Evolutionary conservation across 75 land plant species (phyloP).

Genomic region (Isoetes taiwanensis): DNA sequence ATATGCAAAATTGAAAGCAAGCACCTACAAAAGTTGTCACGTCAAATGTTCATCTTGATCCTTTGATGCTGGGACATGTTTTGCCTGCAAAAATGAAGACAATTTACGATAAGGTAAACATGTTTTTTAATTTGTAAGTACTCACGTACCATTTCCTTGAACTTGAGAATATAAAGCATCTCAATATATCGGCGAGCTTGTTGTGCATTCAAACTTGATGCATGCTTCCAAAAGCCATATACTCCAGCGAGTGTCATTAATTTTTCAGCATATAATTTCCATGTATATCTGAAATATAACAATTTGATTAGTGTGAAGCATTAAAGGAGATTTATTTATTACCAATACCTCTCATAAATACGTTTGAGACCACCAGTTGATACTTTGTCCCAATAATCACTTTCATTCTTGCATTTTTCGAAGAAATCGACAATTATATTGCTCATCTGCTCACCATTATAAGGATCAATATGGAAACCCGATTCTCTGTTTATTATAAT

Average conservation of each 20-base stretch:
- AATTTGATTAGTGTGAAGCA: constrained; percentile 5
- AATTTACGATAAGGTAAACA: too few relatives aligned
- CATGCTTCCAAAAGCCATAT: constrained; percentile 55
- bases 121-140: too few relatives aligned
- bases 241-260: constrained; percentile 43
- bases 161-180: constrained; percentile 51
- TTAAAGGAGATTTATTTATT: neutral
- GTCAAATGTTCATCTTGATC: too few relatives aligned
- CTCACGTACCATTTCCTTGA: constrained; percentile 33
- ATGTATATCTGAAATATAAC: constrained; percentile 42
- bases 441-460: constrained; percentile 24
- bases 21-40: too few relatives aligned
- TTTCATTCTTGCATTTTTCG: constrained; percentile 28
- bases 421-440: constrained; percentile 33
- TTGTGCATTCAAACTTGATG: constrained; percentile 36
- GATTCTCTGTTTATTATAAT: constrained; percentile 45
- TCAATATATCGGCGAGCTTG: constrained; percentile 44
- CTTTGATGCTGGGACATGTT: too few relatives aligned
- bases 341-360: constrained; percentile 38
- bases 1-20: too few relatives aligned
- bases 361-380: constrained; percentile 40
- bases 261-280: constrained; percentile 49
- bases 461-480: constrained; percentile 57
- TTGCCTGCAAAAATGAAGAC: too few relatives aligned
- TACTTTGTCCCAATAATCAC: constrained; percentile 24